Evolutionary conservation across 306 rosid genomes (phyloP).

Genomic region (Cicer bijugum): DNA sequence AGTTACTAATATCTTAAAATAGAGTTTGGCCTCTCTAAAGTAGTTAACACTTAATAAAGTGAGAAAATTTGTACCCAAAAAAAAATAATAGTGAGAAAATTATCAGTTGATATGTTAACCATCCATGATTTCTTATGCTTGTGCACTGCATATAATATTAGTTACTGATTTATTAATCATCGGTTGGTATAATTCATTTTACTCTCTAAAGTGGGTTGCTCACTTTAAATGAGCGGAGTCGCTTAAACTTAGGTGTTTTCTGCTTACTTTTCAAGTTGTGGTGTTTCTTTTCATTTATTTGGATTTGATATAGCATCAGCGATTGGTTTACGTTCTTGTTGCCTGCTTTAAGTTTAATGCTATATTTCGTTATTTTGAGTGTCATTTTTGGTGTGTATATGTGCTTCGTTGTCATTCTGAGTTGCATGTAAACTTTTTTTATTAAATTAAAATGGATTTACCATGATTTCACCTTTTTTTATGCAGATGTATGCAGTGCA

Average conservation of each 20-base stretch:
- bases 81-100: no score
- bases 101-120: no score
- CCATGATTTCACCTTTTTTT: neutral
- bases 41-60: no score
- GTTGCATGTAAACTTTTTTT: neutral
- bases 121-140: no score
- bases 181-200: no score
- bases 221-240: no score
- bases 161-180: no score
- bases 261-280: neutral
- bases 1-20: neutral
- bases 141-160: no score
- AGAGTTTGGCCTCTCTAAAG: neutral
- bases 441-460: slow-evolving; percentile 10
- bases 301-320: neutral
- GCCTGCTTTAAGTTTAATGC: slow-evolving; percentile 4
- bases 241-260: neutral
- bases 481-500: slow-evolving; percentile 89
- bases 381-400: neutral
- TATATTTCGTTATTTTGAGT: slow-evolving; percentile 9
- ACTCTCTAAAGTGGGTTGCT: neutral
- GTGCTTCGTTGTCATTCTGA: neutral
- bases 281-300: neutral
- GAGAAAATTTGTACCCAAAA: no score
- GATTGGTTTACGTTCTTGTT: neutral